Evolutionary conservation across 495 filamentous ascomycete genomes (phyloP).

Genomic region (Terfezia claveryi): DNA sequence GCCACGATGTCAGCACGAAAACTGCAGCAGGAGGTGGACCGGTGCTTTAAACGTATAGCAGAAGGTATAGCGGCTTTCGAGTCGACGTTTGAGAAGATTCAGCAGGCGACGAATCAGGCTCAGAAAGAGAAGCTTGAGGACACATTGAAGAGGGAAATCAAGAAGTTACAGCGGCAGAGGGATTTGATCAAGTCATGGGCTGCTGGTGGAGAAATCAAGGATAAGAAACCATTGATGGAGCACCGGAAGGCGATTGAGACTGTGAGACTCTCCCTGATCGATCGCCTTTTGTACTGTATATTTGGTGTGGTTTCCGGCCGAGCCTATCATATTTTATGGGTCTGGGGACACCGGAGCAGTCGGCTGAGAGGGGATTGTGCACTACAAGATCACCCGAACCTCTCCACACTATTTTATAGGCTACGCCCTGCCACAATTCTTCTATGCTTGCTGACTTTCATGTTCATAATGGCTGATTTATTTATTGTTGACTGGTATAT

Average conservation of each 20-base stretch:
- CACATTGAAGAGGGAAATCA: constrained; percentile 94
- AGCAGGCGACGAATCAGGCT: constrained; percentile 66
- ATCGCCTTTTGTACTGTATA: constrained; percentile 6
- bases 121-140: constrained; percentile 98
- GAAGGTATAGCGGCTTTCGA: constrained; percentile 90
- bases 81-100: constrained; percentile 85
- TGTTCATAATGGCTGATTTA: not conserved
- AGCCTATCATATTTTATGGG: no score
- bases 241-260: constrained; percentile 89
- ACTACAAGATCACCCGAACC: not conserved
- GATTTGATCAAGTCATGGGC: constrained; percentile 99
- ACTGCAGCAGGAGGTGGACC: constrained; percentile 88
- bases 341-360: no score
- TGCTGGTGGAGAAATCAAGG: constrained; percentile 91
- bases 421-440: not conserved
- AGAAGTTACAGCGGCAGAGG: constrained; percentile 90
- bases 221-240: constrained; percentile 84
- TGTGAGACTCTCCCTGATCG: constrained; percentile 29
- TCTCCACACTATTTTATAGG: not conserved
- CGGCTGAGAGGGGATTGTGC: no score
- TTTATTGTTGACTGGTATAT: constrained; percentile 11
- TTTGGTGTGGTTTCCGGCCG: not conserved
- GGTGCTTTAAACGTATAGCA: constrained; percentile 90
- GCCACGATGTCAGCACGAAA: constrained; percentile 74
- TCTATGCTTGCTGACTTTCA: not conserved